Evolutionary conservation across 169 alveolate genomes (phyloP), one percentile per base, ranked within the genome.

Genomic region (Cardiosporidium cionae): DNA sequence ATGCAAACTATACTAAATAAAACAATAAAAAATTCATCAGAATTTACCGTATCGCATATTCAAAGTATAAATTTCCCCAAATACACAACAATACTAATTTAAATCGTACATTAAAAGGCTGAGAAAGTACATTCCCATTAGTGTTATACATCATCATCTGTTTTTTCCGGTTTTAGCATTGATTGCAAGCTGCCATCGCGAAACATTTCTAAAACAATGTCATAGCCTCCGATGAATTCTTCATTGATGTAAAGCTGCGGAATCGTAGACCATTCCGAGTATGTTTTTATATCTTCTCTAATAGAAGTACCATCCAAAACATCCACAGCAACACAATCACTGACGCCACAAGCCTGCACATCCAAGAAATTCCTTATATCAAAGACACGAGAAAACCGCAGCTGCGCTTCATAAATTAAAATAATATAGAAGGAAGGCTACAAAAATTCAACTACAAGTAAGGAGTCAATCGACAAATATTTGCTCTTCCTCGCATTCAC

Each of bases 251-350:
- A 91, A 22, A 90, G 70, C 74, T 91, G 93, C 34, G 96, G 96
- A 73, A 82, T 88, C 1, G 96, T 91, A 32, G 94, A 93, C 96
- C 96, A 91, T 68, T 79, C 71, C 25, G 89, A 77, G 58, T 80
- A 89, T 52, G 76, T 69, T 72, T 90, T 91, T 23, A 90, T 70
- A 66, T 87, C 89, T 63, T 87, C 87, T 67, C 96, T 63, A 2
- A 72, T 70, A 23, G 0, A 22, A 0, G 7, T 29, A 25, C 34
- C 72, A 16, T 63, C 65, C 64, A 70, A 34, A 9, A 72, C 74
- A n/a, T 62, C 31, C 44, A 62, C 37, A 16, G 62, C 7, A 6
- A 9, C 29, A 62, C 34, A 63, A 52, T 29, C 23, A 6, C 9
- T 34, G 22, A 1, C 71, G 6, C 65, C 64, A 53, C 2, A 52